These are phyloP conservation scores for Sporothrix mexicana DNA, from an alignment of 2,329 filamentous ascomycete genomes.

Conservation along the genomic window DNA sequence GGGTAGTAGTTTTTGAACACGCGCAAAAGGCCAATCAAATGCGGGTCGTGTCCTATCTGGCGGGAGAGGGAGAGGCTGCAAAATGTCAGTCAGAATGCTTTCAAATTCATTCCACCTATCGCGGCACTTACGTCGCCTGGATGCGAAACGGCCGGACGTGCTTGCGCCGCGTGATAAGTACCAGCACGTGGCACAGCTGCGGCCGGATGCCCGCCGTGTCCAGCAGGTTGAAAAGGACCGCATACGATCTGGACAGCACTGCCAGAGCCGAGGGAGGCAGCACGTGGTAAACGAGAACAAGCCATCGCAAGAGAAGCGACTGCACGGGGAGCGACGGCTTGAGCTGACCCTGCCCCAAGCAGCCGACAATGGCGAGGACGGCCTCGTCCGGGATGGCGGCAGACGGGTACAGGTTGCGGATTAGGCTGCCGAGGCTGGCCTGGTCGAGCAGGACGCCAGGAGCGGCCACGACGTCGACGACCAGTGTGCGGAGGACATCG, in stretches of 20 bases:
- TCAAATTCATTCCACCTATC: not conserved
- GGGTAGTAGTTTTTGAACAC: constrained; percentile 93
- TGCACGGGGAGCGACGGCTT: constrained; percentile 77
- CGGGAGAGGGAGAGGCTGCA: constrained; percentile 61
- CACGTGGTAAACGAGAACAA: constrained; percentile 75
- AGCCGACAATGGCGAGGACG: constrained; percentile 70
- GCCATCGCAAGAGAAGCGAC: constrained; percentile 74
- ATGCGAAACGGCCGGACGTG: constrained; percentile 86
- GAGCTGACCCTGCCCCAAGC: constrained; percentile 75
- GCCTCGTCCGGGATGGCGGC: constrained; percentile 65
- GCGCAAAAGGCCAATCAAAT: constrained; percentile 73
- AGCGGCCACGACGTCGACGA: constrained; percentile 70
- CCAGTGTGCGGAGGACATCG: constrained; percentile 63
- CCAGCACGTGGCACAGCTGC: constrained; percentile 76
- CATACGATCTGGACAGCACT: constrained; percentile 72
- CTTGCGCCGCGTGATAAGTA: constrained; percentile 76
- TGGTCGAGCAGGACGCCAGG: constrained; percentile 71
- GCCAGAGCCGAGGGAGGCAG: constrained; percentile 61
- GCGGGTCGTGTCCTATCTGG: constrained; percentile 73
- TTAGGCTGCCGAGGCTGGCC: constrained; percentile 69
- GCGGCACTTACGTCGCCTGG: constrained; percentile 66
- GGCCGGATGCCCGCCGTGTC: constrained; percentile 76
- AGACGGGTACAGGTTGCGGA: constrained; percentile 78
- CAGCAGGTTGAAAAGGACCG: constrained; percentile 78
- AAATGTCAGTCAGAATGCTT: constrained; percentile 32